Base-by-base conservation (phyloP, 257 asterid genomes). In the Coffea eugenioides region DNA sequence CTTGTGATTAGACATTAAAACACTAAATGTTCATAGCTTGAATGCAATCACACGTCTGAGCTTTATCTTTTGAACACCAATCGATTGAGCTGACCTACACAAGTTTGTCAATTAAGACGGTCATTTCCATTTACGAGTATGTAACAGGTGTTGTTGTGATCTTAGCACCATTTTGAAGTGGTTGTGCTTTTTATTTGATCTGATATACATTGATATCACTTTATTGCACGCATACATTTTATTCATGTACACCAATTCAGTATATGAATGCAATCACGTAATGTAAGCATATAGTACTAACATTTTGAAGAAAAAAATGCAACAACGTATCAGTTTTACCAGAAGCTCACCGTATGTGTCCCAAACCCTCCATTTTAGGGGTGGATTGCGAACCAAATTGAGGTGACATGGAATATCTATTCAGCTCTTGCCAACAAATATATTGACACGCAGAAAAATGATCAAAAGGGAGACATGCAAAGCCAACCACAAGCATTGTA, bases 391-490 rank as follows among this genome's bases (percentile, higher is more conserved):
- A 16, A 20, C 65, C 41, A 48, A 75, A 39, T 39, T 39, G 5
- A 46, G 31, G 20, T 12, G 34, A 81, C 66, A 56, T 62, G 80
- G 66, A 56, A 74, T 80, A 71, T 62, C 69, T 79, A 65, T 56
- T 80, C 80, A 80, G 75, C 59, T 27, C 9, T 18, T 76, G 48
- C 54, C 68, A 67, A 52, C 48, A 31, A 31, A 31, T 31, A 31
- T 65, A 46, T 73, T 79, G 90, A 76, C 89, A 87, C 81, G 85
- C 87, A 86, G 88, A 61, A 65, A 69, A 66, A 66, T 46, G 75
- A 82, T 73, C 6, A 57, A 68, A 68, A 10, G 72, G 11, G 72
- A 45, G 36, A 80, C 89, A 87, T 9, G 83, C 86, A 88, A 82
- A 61, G 64, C 82, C 83, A 82, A 67, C 76, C 88, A 77, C 85